Conservation (phyloP, 2,329 filamentous ascomycete genomes). For the Fusarium sp. region DNA sequence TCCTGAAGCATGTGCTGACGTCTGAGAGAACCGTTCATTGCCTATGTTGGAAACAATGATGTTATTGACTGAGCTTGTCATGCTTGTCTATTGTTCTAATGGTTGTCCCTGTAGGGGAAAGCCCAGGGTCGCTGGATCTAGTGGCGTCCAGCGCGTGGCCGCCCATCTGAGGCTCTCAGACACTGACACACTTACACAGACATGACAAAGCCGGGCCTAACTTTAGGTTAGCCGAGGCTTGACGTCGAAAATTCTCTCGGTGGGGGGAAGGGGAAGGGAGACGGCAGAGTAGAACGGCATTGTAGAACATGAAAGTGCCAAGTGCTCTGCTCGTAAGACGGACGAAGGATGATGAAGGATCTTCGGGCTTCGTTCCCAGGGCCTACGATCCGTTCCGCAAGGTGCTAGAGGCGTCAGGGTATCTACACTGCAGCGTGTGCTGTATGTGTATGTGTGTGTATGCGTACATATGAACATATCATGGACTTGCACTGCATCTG, state of each 20-base stretch:
- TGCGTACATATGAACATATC: background rate
- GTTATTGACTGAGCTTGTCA: slow-evolving; percentile 21
- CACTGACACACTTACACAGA: background rate
- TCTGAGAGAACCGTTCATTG: slow-evolving; percentile 3
- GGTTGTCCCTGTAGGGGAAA: background rate
- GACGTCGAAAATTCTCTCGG: slow-evolving; percentile 1
- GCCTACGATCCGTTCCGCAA: slow-evolving; percentile 27
- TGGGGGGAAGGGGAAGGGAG: background rate
- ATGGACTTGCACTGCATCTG: slow-evolving; percentile 7
- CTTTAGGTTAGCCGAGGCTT: slow-evolving; percentile 23
- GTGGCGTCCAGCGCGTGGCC: slow-evolving; percentile 32
- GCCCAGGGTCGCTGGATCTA: slow-evolving; percentile 20
- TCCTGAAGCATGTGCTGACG: slow-evolving; percentile 5
- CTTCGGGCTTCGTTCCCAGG: slow-evolving; percentile 22
- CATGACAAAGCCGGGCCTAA: background rate
- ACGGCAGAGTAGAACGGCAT: slow-evolving; percentile 18
- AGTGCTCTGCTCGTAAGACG: background rate
- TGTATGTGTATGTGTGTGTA: background rate
- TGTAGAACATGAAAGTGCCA: background rate
- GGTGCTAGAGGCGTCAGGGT: background rate
- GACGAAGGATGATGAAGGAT: slow-evolving; percentile 17
- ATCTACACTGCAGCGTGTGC: background rate
- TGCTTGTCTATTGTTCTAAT: slow-evolving; percentile 9
- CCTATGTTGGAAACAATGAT: slow-evolving; percentile 15
- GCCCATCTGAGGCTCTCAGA: slow-evolving; percentile 24